Base-by-base conservation (phyloP, 352 stramenopile species). In the Pythium phragmitis region DNA sequence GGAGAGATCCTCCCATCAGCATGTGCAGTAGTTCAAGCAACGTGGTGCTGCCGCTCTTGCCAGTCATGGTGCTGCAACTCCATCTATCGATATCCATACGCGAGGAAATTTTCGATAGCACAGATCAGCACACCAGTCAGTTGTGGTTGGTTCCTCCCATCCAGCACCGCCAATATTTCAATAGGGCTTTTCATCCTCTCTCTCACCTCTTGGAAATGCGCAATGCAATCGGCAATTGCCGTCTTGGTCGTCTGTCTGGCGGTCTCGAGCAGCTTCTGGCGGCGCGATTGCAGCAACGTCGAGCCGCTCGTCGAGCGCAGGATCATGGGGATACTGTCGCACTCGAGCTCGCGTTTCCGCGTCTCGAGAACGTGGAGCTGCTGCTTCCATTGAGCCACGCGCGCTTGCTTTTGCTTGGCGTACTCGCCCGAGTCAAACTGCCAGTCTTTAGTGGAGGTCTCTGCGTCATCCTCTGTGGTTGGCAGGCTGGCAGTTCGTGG, bases 31-130 rank as follows among this genome's bases (percentile, higher is more conserved):
- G 2, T 17, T 46, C 13, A 46, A 17, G 7, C 75, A 19, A 51
- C 50, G 17, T 60, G 67, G 33, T 71, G 67, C 16, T 88, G 73
- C 41, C 74, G 67, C 45, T 80, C 65, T 23, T 86, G 75, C 79
- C 81, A 90, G 45, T 79, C 63, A 62, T 83, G 68, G 51, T 90
- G 79, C 53, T 73, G 68, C 16, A 78, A 17, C 50, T 88, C 75
- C 77, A 87, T 84, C 80, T 85, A 52, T 17, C 5, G 17, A n/a
- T 85, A 52, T 17, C 5, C 4, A n/a, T 6, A 12, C 39, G 11
- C 39, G 13, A 46, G 28, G 57, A n/a, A 46, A 64, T 17, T 39
- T 23, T 56, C 65, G 64, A 60, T 63, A 56, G 2, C 11, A n/a
- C 34, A 39, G 34, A 39, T 39, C 34, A 39, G 34, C 34, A 39